Evolutionary conservation across 352 stramenopile genomes (phyloP).

Genomic region (Phytophthora capsici): DNA sequence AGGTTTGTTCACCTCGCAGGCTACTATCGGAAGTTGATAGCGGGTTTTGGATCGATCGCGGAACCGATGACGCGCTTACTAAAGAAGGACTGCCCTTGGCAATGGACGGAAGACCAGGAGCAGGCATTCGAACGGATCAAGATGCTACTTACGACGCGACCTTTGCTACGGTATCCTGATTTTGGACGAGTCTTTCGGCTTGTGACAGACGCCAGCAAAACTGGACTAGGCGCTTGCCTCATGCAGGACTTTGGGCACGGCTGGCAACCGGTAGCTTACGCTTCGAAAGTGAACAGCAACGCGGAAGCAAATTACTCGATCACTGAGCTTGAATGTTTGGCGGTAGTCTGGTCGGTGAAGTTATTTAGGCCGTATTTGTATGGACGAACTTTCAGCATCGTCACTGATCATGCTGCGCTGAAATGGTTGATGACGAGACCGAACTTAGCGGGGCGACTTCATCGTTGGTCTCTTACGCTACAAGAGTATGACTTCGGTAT

Average conservation of each 20-base stretch:
- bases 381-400: not conserved
- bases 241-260: not conserved
- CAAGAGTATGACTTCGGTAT: not conserved
- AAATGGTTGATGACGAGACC: constrained; percentile 2
- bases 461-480: not conserved
- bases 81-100: not conserved
- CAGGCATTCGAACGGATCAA: not conserved
- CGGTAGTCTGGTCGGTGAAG: not conserved
- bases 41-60: not conserved
- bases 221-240: not conserved
- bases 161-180: not conserved
- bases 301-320: constrained; percentile 3
- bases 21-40: not conserved
- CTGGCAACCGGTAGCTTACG: not conserved
- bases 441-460: not conserved
- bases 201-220: not conserved
- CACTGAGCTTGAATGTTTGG: not conserved
- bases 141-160: not conserved
- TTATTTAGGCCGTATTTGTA: constrained; percentile 1
- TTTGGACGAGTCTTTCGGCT: not conserved
- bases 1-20: constrained; percentile 1
- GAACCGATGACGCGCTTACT: not conserved
- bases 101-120: not conserved
- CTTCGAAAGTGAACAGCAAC: not conserved
- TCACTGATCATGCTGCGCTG: not conserved